Evolutionary conservation across 2,329 filamentous ascomycete genomes (phyloP), one percentile per base, ranked within the genome.

Genomic region (Penicillium sp.): DNA sequence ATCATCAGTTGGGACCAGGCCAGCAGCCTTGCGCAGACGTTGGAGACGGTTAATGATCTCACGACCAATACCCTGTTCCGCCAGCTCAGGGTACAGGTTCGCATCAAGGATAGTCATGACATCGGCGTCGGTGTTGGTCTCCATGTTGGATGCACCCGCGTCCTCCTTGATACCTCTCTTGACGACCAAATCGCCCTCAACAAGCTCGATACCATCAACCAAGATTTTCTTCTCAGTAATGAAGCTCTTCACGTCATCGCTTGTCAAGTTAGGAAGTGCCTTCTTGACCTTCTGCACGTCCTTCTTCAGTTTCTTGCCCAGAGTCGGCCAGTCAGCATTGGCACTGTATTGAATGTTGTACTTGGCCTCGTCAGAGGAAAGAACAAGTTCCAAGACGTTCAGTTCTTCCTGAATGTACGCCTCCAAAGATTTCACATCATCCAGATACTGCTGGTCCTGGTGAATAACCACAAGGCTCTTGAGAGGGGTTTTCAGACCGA

Each of bases 281-380:
- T 93, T 95, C 81, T 95, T 95, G 64, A 97, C 92, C 71, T 89
- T 91, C 61, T 87, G 86, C 61, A 92, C 90, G 67, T 97, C 92
- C 77, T 96, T 97, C 82, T 96, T 96, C 64, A 97, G 83, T 79
- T 97, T 97, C 84, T 96, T 96, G 61, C 94, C 94, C 14, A 99
- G 82, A 2, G 90, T 89, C 13, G 94, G 92, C 89, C 94, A 97
- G 74, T 99, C 94, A 7, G 92, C 92, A 34, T 84, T 86, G 14
- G 93, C 91, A 58, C 89, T 91, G 77, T 97, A 96, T 70, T 94
- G 88, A 42, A 99, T 92, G 51, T 92, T 90, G 78, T 97, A 97
- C 71, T 89, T 90, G 51, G 86, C 88, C 76, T 97, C 94, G 60
- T 97, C 92, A 7, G 85, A 87, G 2, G 91, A 91, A 49, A 97